These are phyloP conservation scores for Arthrobotrys pseudoclavata DNA, from an alignment of 2,329 filamentous ascomycete species.

Conservation along the genomic window DNA sequence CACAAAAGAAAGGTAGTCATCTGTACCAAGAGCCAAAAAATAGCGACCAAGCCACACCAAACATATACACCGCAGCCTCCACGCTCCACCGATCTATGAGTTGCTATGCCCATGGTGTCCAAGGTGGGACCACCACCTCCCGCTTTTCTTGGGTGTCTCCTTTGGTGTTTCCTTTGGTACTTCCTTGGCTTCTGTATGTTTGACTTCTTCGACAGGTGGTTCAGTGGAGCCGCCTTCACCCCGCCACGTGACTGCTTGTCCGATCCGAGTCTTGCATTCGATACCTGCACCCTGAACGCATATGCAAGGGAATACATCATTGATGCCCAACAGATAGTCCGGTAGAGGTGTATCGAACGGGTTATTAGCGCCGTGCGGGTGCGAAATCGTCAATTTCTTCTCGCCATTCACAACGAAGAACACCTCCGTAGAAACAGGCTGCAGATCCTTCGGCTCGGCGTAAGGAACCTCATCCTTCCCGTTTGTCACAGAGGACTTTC, in stretches of 20 bases:
- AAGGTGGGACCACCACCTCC: slow-evolving; percentile 54
- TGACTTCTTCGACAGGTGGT: slow-evolving; percentile 13
- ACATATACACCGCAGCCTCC: background rate
- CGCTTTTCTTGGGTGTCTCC: slow-evolving; percentile 44
- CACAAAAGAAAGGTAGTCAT: background rate
- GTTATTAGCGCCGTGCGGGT: slow-evolving; percentile 27
- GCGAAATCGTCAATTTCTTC: slow-evolving; percentile 40
- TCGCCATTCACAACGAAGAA: slow-evolving; percentile 56
- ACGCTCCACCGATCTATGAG: background rate
- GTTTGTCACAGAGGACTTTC: slow-evolving; percentile 42
- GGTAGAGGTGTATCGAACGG: slow-evolving; percentile 41
- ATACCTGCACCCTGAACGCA: slow-evolving; percentile 53
- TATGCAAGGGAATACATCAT: slow-evolving; percentile 54
- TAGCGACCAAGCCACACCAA: background rate
- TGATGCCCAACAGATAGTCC: slow-evolving; percentile 40
- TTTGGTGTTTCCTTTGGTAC: slow-evolving; percentile 30
- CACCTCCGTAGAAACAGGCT: slow-evolving; percentile 30
- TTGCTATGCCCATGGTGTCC: slow-evolving; percentile 26
- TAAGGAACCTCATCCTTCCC: slow-evolving; percentile 47
- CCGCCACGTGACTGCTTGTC: slow-evolving; percentile 52
- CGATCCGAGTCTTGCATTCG: slow-evolving; percentile 54
- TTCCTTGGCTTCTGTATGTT: slow-evolving; percentile 19
- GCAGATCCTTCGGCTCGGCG: slow-evolving; percentile 51
- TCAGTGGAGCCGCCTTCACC: slow-evolving; percentile 50
- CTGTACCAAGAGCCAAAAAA: background rate